Evolutionary conservation across 306 rosid genomes (phyloP).

Genomic region (Prunus davidiana): DNA sequence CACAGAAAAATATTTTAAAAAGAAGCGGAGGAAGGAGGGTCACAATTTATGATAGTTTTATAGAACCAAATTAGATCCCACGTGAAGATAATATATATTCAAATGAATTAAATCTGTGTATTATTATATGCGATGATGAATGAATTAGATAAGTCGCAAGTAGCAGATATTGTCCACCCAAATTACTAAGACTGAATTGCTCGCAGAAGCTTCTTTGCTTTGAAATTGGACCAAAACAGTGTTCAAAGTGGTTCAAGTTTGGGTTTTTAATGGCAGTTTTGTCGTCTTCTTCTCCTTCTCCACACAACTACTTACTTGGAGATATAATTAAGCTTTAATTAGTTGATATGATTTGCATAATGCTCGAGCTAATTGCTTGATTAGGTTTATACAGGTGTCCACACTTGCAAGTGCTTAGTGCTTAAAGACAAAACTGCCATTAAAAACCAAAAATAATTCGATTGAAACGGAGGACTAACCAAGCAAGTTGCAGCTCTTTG

Average conservation of each 20-base stretch:
- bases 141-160: constrained; percentile 20
- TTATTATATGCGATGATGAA: neutral
- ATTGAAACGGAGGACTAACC: neutral
- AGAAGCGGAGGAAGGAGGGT: neutral
- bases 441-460: neutral
- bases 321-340: neutral
- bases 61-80: constrained; percentile 2
- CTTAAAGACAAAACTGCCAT: neutral
- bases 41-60: neutral
- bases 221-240: constrained; percentile 48
- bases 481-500: neutral
- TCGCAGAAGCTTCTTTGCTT: constrained; percentile 24
- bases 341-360: neutral
- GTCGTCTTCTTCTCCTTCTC: neutral
- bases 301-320: neutral
- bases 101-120: neutral
- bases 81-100: constrained; percentile 20
- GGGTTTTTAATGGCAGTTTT: neutral
- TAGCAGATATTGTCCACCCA: constrained; percentile 31
- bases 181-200: constrained; percentile 23
- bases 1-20: neutral
- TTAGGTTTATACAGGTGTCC: neutral
- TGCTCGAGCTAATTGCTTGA: neutral
- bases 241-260: constrained; percentile 12
- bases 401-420: neutral